Conservation (phyloP, 192 early-diverging fungal genomes). For the Coemansia sp. region DNA sequence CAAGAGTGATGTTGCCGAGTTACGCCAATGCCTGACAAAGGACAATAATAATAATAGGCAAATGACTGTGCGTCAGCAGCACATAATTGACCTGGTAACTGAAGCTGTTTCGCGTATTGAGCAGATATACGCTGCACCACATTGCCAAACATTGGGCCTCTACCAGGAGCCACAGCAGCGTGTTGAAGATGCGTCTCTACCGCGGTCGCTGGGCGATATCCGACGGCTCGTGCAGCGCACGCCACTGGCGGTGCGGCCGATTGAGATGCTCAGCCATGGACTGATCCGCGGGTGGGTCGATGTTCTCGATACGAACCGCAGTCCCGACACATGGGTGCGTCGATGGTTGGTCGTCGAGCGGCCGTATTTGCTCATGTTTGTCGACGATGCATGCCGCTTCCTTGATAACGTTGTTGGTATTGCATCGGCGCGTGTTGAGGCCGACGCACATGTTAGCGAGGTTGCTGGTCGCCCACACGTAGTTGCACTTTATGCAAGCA, state of each 20-base stretch:
- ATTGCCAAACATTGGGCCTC: constrained; percentile 1
- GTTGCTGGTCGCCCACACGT: constrained; percentile 31
- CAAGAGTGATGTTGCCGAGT: neutral
- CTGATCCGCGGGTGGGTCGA: constrained; percentile 33
- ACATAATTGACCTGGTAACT: constrained; percentile 9
- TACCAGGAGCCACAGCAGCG: constrained; percentile 34
- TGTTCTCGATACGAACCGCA: constrained; percentile 30
- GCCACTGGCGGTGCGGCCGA: constrained; percentile 10
- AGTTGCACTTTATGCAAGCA: constrained; percentile 41
- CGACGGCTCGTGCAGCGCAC: constrained; percentile 18
- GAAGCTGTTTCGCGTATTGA: constrained; percentile 12
- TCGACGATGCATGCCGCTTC: constrained; percentile 60
- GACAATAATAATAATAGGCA: neutral
- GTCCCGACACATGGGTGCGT: constrained; percentile 64
- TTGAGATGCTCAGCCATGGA: constrained; percentile 22
- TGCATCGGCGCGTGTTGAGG: constrained; percentile 55
- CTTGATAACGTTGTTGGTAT: constrained; percentile 78
- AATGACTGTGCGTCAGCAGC: constrained; percentile 14
- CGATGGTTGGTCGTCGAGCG: constrained; percentile 74
- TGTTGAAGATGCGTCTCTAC: neutral
- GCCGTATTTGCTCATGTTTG: constrained; percentile 81
- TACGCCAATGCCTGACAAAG: neutral
- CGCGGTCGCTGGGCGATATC: constrained; percentile 6
- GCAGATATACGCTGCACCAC: neutral
- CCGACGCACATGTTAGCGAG: constrained; percentile 26